phyloP scores from a whole-genome alignment of 2,329 filamentous ascomycete species.

The Tolypocladium guangdongense region DNA sequence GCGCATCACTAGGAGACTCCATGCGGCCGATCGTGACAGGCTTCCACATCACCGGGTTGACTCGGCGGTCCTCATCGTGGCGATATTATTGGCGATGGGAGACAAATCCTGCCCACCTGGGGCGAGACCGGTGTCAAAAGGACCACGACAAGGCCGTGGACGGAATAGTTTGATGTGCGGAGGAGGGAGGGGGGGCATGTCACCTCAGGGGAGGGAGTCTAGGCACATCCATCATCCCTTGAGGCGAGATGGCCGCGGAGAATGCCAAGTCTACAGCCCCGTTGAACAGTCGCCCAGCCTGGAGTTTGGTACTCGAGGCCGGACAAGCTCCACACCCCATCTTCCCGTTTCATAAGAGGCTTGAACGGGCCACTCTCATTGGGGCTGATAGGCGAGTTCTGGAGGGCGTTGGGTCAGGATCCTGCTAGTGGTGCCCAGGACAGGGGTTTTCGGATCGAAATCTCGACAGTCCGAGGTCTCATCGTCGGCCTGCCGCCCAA shows the following conservation, averaged over 20 bases:
- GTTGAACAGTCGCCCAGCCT: background rate
- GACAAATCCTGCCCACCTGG: background rate
- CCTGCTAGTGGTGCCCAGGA: background rate
- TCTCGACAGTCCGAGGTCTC: background rate
- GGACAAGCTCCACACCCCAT: background rate
- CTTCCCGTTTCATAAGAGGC: background rate
- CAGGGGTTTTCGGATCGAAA: background rate
- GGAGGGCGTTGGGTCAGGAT: background rate
- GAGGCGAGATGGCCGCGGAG: background rate
- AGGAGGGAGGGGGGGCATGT: background rate
- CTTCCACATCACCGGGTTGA: background rate
- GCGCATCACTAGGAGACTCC: background rate
- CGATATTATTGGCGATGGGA: background rate
- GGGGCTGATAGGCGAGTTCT: background rate
- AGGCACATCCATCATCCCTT: background rate
- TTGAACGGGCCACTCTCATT: background rate
- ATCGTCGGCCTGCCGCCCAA: background rate
- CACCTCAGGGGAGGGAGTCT: background rate
- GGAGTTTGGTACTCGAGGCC: background rate
- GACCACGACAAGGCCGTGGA: background rate
- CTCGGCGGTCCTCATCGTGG: background rate
- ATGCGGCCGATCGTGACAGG: background rate
- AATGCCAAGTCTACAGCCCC: background rate
- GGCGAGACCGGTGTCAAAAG: background rate
- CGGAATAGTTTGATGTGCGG: background rate